Evolutionary conservation across 2,329 filamentous ascomycete species (phyloP).

Genomic region (Cercospora beticola): DNA sequence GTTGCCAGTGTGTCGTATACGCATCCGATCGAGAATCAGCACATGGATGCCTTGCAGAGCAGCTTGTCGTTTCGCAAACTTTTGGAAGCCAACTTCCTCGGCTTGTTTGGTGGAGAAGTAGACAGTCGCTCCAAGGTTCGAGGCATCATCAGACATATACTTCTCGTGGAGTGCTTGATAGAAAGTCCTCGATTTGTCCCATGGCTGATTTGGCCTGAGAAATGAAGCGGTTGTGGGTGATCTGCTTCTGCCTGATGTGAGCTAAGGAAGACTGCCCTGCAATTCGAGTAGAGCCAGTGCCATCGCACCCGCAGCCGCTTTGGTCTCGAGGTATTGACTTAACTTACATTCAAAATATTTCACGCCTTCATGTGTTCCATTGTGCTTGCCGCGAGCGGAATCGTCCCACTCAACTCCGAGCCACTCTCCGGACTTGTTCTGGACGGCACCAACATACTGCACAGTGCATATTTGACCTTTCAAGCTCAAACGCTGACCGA

Average conservation of each 20-base stretch:
- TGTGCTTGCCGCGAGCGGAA: conserved; percentile 79
- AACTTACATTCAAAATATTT: conserved; percentile 78
- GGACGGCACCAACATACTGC: conserved; percentile 75
- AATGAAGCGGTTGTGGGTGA: conserved; percentile 79
- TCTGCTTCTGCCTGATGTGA: conserved; percentile 57
- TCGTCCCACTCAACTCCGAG: conserved; percentile 98
- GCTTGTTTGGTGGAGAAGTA: conserved; percentile 78
- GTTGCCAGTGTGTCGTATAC: conserved; percentile 48
- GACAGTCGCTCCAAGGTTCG: conserved; percentile 54
- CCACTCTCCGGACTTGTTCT: conserved; percentile 76
- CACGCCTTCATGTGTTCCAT: conserved; percentile 75
- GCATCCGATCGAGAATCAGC: conserved; percentile 76
- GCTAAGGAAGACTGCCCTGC: conserved; percentile 23
- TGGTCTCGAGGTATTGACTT: not conserved
- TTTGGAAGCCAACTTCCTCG: conserved; percentile 93
- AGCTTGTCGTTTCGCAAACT: conserved; percentile 78
- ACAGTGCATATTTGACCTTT: conserved; percentile 77
- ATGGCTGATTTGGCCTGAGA: conserved; percentile 70
- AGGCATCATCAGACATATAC: conserved; percentile 60
- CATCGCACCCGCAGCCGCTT: not conserved
- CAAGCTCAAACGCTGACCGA: conserved; percentile 76
- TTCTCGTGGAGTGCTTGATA: conserved; percentile 77
- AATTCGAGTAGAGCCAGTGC: not conserved
- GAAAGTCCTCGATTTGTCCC: conserved; percentile 70
- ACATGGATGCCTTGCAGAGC: conserved; percentile 74